Conservation (phyloP, 495 filamentous ascomycete species). For the Xeromyces bisporus region DNA sequence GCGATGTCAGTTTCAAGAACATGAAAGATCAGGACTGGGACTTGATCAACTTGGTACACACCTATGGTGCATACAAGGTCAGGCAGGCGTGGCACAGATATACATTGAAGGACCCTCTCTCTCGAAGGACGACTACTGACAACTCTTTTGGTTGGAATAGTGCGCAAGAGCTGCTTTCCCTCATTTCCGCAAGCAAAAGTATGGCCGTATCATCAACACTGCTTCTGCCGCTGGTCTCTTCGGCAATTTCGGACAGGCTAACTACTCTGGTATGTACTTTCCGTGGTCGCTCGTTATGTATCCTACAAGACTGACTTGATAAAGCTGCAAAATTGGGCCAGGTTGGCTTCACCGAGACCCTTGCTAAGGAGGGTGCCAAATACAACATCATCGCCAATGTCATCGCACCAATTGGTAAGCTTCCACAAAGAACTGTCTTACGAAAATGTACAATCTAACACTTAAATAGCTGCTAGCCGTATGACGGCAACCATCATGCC, state of each 20-base stretch:
- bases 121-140: background rate
- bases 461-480: conserved; percentile 54
- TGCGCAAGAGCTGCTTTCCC: conserved; percentile 94
- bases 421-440: too few species aligned
- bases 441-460: conserved; percentile 3
- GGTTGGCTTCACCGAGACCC: conserved; percentile 95
- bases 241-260: conserved; percentile 89
- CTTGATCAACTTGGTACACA: conserved; percentile 80
- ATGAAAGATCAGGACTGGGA: conserved; percentile 98
- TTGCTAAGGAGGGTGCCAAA: conserved; percentile 93
- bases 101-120: too few species aligned
- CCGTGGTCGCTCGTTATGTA: background rate
- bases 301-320: conserved; percentile 1
- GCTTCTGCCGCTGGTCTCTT: conserved; percentile 90
- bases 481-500: conserved; percentile 99
- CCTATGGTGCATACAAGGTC: conserved; percentile 87
- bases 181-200: conserved; percentile 97
- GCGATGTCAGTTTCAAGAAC: conserved; percentile 96
- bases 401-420: conserved; percentile 72
- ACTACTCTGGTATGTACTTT: conserved; percentile 57
- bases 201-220: conserved; percentile 89
- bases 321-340: conserved; percentile 82
- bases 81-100: conserved; percentile 1
- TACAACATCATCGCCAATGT: conserved; percentile 96
- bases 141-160: conserved; percentile 26